A percentile compares a stretch with the other conserved stretches of the same genome.
Conservation (phyloP, 1,139 yeast species). For the Geotrichum macrosporum region DNA sequence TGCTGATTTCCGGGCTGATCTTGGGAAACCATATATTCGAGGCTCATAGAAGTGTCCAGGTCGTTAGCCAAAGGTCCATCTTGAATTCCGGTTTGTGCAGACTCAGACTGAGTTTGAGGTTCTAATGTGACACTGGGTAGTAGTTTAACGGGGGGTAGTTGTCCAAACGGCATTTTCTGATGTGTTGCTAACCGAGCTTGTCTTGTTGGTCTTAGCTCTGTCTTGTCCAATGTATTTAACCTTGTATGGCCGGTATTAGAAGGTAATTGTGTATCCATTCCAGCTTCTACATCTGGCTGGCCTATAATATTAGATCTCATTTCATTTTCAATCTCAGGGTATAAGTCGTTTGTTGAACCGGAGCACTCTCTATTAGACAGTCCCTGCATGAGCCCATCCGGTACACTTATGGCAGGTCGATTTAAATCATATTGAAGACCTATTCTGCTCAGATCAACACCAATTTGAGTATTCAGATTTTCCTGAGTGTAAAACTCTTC, state of each 20-base stretch:
- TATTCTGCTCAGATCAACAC: not conserved
- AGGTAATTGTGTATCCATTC: too few relatives aligned
- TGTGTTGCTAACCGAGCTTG: too few relatives aligned
- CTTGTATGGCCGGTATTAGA: too few relatives aligned
- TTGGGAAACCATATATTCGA: slow-evolving; percentile 2
- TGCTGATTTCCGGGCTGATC: slow-evolving; percentile 2
- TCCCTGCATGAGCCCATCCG: slow-evolving; percentile 2
- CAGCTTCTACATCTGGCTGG: not conserved
- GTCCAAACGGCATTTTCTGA: too few relatives aligned
- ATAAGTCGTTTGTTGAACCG: not conserved
- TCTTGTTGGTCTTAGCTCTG: too few relatives aligned
- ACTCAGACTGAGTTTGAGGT: too few relatives aligned
- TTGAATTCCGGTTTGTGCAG: slow-evolving; percentile 1
- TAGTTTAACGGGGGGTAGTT: too few relatives aligned
- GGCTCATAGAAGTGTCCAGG: slow-evolving; percentile 1
- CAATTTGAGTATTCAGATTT: slow-evolving; percentile 1
- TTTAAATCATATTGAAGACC: slow-evolving; percentile 3
- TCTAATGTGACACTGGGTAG: too few relatives aligned
- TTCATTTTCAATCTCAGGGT: not conserved
- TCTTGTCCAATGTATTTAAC: too few relatives aligned
- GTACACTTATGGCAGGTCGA: not conserved
- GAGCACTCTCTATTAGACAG: not conserved
- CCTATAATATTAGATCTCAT: not conserved
- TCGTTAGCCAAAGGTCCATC: not conserved
- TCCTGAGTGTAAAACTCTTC: not conserved